A percentile compares a stretch with the other conserved stretches of the same genome.
These are phyloP conservation scores for Suillus fuscotomentosus DNA, from an alignment of 768 basidiomycete genomes.

Conservation along the genomic window DNA sequence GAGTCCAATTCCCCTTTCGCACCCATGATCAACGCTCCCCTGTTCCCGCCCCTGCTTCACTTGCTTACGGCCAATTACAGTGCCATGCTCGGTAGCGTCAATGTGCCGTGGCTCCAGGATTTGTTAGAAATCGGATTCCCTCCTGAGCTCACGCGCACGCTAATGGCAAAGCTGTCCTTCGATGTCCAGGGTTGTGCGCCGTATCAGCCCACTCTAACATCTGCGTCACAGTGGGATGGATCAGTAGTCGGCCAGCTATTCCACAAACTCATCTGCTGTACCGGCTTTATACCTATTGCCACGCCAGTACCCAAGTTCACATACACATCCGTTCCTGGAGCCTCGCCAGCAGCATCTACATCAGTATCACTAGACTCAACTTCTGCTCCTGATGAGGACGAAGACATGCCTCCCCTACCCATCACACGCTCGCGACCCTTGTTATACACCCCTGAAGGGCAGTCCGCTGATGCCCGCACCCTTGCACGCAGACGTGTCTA, in stretches of 20 bases:
- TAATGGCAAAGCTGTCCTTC: slow-evolving; percentile 19
- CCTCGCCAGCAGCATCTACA: not conserved
- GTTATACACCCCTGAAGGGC: slow-evolving; percentile 9
- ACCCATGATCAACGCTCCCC: slow-evolving; percentile 30
- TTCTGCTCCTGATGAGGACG: not conserved
- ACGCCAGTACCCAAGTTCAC: not conserved
- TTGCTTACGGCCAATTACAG: slow-evolving; percentile 19
- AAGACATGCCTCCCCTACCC: not conserved
- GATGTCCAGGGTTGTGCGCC: slow-evolving; percentile 18
- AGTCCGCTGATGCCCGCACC: slow-evolving; percentile 22
- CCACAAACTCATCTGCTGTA: slow-evolving; percentile 41
- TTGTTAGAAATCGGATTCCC: slow-evolving; percentile 34
- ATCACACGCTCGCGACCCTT: not conserved
- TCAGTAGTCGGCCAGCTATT: slow-evolving; percentile 36
- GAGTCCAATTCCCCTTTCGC: not conserved
- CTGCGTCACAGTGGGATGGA: slow-evolving; percentile 22
- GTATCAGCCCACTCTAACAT: slow-evolving; percentile 14
- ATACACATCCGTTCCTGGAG: not conserved
- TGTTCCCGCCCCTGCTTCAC: slow-evolving; percentile 29
- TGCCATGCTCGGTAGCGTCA: slow-evolving; percentile 23
- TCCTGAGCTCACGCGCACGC: slow-evolving; percentile 27
- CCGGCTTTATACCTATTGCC: slow-evolving; percentile 39
- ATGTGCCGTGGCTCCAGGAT: slow-evolving; percentile 34
- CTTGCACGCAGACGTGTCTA: slow-evolving; percentile 30
- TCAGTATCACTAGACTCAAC: not conserved